Evolutionary conservation across 345 rosid genomes (phyloP).

Genomic region (Bretschneidera sinensis): DNA sequence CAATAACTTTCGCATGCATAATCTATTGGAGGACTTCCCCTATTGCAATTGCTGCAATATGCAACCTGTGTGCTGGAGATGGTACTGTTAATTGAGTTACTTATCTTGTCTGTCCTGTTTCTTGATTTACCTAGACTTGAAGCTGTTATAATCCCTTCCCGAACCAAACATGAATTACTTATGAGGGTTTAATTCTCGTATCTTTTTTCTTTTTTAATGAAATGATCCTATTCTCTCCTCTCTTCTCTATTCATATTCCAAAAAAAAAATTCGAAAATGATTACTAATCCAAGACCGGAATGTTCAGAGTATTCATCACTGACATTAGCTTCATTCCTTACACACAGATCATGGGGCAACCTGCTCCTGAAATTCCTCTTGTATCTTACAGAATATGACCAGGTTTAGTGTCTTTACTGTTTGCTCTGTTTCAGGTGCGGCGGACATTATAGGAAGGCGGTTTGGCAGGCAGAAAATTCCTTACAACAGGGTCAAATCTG

Average conservation of each 20-base stretch:
- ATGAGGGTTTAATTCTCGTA: no score
- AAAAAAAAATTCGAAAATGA: no score
- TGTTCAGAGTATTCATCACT: no score
- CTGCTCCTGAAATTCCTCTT: not conserved
- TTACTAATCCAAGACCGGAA: no score
- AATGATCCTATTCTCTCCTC: no score
- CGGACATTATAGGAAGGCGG: conserved; percentile 82
- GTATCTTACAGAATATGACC: not conserved
- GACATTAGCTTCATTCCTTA: not conserved
- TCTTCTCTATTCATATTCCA: no score
- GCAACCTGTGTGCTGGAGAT: conserved; percentile 99
- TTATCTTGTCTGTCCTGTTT: not conserved
- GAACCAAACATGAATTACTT: no score
- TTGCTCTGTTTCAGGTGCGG: conserved; percentile 48
- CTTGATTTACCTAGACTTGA: not conserved
- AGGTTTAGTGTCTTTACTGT: not conserved
- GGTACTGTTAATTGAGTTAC: conserved; percentile 38
- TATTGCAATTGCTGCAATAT: conserved; percentile 62
- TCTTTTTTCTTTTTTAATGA: no score
- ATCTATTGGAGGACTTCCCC: conserved; percentile 86
- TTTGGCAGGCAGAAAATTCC: conserved; percentile 66
- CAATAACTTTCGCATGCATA: conserved; percentile 53
- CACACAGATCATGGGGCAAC: not conserved
- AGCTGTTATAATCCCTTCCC: no score
- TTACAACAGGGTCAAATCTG: conserved; percentile 73